Conservation (phyloP, 2,329 filamentous ascomycete species). For the Pyricularia sp. region DNA sequence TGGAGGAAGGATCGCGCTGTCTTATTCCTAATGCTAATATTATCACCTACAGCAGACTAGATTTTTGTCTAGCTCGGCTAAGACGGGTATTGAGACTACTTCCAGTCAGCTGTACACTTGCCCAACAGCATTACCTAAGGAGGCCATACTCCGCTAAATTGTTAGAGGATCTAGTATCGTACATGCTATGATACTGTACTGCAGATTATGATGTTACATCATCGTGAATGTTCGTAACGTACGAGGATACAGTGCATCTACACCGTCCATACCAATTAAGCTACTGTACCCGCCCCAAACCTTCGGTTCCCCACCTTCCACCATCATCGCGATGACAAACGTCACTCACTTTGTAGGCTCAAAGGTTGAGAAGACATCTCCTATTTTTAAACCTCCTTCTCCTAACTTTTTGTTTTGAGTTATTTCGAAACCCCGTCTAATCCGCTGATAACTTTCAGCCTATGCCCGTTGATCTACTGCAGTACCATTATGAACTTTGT, state of each 20-base stretch:
- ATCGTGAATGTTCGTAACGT: neutral
- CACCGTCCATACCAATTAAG: neutral
- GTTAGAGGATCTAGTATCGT: too few relatives aligned
- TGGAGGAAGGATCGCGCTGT: conserved; percentile 7
- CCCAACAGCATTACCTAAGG: too few relatives aligned
- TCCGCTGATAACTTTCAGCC: neutral
- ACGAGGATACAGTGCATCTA: neutral
- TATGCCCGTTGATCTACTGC: neutral
- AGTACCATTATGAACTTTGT: neutral
- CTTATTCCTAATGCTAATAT: neutral
- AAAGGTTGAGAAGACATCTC: neutral
- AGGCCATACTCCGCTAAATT: too few relatives aligned
- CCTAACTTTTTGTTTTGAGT: neutral
- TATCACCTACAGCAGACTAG: neutral
- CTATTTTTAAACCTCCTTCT: neutral
- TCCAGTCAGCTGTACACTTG: neutral
- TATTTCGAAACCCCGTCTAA: neutral
- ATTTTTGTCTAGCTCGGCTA: neutral
- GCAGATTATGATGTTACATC: neutral
- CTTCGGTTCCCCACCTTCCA: neutral
- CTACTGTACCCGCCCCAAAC: neutral
- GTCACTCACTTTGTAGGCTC: neutral
- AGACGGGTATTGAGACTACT: neutral
- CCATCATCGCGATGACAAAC: neutral
- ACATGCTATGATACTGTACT: too few relatives aligned